Conservation (phyloP, 2,329 filamentous ascomycete genomes). For the Fusarium sp. region DNA sequence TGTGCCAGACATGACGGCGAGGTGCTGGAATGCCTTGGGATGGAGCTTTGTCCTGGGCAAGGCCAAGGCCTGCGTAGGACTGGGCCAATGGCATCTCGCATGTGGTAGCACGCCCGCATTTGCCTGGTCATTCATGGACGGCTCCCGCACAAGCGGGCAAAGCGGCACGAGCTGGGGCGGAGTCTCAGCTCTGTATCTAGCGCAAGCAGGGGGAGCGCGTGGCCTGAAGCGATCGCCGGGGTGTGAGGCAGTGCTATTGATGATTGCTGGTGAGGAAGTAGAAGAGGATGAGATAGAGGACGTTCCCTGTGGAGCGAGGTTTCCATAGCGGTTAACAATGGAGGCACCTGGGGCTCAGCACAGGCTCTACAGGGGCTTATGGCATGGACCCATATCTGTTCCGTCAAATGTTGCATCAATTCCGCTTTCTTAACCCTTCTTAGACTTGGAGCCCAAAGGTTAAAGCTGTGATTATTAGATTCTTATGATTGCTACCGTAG, state of each 20-base stretch:
- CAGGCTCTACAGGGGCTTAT: neutral
- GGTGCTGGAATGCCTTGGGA: constrained; percentile 35
- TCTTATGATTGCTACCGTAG: neutral
- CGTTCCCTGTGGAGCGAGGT: neutral
- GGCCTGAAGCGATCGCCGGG: constrained; percentile 19
- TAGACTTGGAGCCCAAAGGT: neutral
- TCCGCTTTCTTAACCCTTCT: neutral
- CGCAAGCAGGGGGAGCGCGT: constrained; percentile 18
- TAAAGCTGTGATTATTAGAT: neutral
- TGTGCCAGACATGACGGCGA: constrained; percentile 1
- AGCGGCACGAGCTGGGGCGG: constrained; percentile 26
- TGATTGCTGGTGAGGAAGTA: neutral
- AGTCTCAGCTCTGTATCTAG: constrained; percentile 38
- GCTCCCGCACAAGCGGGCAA: constrained; percentile 34
- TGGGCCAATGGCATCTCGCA: constrained; percentile 32
- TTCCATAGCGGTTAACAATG: constrained; percentile 3
- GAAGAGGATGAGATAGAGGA: neutral
- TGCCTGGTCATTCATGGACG: constrained; percentile 32
- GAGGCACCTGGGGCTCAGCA: neutral
- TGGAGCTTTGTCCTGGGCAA: constrained; percentile 21
- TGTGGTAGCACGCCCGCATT: constrained; percentile 40
- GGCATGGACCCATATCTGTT: neutral
- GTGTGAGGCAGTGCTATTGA: constrained; percentile 3
- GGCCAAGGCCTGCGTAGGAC: neutral
- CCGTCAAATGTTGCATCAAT: neutral